Base-by-base conservation (phyloP, 306 rosid species). In the Sphenostylis stenocarpa region DNA sequence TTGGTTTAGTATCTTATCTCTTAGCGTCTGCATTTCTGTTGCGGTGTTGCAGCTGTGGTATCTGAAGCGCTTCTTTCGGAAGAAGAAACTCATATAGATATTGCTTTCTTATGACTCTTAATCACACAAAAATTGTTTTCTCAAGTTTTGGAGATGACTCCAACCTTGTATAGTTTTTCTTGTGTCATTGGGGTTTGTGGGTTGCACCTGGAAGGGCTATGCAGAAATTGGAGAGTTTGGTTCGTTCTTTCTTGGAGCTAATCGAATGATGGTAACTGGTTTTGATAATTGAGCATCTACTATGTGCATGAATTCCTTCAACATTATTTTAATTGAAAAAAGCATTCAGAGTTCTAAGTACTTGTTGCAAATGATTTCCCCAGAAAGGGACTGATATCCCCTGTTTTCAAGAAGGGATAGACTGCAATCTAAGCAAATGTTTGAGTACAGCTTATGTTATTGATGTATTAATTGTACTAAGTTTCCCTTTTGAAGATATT, bases 61-160 rank as follows among this genome's bases (percentile, higher is more conserved):
- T 73, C 56, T 87, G 85, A 87, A 81, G 73, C 80, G 76, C 43
- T 88, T 28, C 78, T 86, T 86, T 53, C 74, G 43, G 65, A 90
- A 86, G 87, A 90, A 90, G 89, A 90, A 90, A 85, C 92, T 90
- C 82, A 90, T 90, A 81, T 90, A 88, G 81, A 78, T 41, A 48
- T 33, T 74, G 61, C 60, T 72, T 39, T 69, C 12, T 63, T 2
- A 1, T 56, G 58, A 47, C 47, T 23, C 58, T 74, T 83, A 70
- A 53, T 68, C 49, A 56, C 63, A 81, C n/a, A 73, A 33, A 48
- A 38, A 45, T 56, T 48, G 45, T 44, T 69, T 28, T 77, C 61
- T 67, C 48, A 15, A 49, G 64, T 70, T 72, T 62, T 60, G 39
- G 70, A 80, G 86, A 65, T 51, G 67, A 66, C 34, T 20, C 10